These are phyloP conservation scores for Lactarius hatsudake DNA, from an alignment of 768 basidiomycete genomes.

Conservation along the genomic window DNA sequence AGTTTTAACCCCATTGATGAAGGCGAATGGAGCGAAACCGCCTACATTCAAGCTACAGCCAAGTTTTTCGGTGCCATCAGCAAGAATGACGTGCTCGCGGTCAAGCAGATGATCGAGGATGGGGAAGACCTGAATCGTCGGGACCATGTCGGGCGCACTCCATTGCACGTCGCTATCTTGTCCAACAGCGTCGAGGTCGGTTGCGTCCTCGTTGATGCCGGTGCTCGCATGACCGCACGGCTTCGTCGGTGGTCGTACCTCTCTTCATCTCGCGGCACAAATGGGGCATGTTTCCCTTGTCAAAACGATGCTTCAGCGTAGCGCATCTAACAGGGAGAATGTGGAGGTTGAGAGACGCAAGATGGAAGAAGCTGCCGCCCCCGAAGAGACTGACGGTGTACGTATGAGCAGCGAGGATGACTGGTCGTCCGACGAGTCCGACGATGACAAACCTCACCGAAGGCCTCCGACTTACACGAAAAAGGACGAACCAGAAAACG, in stretches of 20 bases:
- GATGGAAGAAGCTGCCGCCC: constrained; percentile 20
- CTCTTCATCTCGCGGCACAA: constrained; percentile 57
- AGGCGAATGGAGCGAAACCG: constrained; percentile 62
- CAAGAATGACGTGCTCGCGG: constrained; percentile 40
- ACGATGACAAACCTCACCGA: constrained; percentile 23
- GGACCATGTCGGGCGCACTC: constrained; percentile 60
- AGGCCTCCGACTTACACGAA: constrained; percentile 31
- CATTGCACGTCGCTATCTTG: constrained; percentile 57
- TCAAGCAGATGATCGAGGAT: constrained; percentile 42
- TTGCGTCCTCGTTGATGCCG: constrained; percentile 51
- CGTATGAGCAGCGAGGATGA: constrained; percentile 29
- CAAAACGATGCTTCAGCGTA: constrained; percentile 51
- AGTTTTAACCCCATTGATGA: constrained; percentile 67
- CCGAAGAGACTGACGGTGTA: constrained; percentile 19
- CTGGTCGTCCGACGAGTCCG: constrained; percentile 24
- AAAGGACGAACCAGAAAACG: constrained; percentile 28
- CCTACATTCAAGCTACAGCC: constrained; percentile 53
- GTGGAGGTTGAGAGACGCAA: constrained; percentile 29
- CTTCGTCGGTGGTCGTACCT: constrained; percentile 55
- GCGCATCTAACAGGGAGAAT: constrained; percentile 36
- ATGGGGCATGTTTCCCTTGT: constrained; percentile 42
- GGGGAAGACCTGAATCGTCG: constrained; percentile 50
- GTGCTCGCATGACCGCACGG: constrained; percentile 53
- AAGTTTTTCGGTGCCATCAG: constrained; percentile 56
- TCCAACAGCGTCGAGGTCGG: constrained; percentile 47